Percentiles rank a stretch among this genome's conserved stretches.
Evolutionary conservation across 768 basidiomycete genomes (phyloP).

Genomic region (Grammothele lineata): DNA sequence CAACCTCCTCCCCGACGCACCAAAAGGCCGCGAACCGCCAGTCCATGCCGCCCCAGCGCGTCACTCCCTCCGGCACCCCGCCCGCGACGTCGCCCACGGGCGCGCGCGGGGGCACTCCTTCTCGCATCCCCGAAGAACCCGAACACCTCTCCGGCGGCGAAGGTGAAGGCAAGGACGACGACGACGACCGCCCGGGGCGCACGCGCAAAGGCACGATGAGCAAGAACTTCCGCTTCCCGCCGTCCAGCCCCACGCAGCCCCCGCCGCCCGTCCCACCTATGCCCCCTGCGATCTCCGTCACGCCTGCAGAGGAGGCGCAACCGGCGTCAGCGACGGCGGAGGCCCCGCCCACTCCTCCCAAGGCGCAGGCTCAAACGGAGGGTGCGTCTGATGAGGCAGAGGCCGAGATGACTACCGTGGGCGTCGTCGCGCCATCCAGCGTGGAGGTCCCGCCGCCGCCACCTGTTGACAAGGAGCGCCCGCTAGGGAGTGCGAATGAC

Average conservation of each 20-base stretch:
- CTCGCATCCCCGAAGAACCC: slow-evolving; percentile 44
- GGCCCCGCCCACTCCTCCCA: slow-evolving; percentile 8
- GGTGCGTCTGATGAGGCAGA: slow-evolving; percentile 2
- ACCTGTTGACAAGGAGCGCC: slow-evolving; percentile 67
- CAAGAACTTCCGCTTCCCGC: slow-evolving; percentile 27
- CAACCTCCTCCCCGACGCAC: slow-evolving; percentile 28
- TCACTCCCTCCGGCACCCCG: slow-evolving; percentile 37
- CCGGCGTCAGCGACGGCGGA: slow-evolving; percentile 8
- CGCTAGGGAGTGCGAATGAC: slow-evolving; percentile 34
- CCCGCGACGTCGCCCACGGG: slow-evolving; percentile 38
- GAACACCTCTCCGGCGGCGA: slow-evolving; percentile 30
- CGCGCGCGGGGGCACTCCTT: slow-evolving; percentile 19
- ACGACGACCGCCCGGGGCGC: slow-evolving; percentile 15
- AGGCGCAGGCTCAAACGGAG: slow-evolving; percentile 3
- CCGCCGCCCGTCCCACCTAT: slow-evolving; percentile 28
- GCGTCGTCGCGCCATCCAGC: slow-evolving; percentile 51
- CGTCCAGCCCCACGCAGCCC: slow-evolving; percentile 26
- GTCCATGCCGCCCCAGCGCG: slow-evolving; percentile 60
- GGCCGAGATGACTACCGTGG: slow-evolving; percentile 21
- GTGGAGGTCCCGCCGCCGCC: slow-evolving; percentile 81
- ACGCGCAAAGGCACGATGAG: slow-evolving; percentile 72
- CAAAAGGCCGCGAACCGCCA: slow-evolving; percentile 46
- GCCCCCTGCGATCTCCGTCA: slow-evolving; percentile 4
- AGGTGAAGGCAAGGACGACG: slow-evolving; percentile 19
- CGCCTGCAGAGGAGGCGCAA: background rate